Base-by-base conservation (phyloP, 2,329 filamentous ascomycete species). In the Penicillium sp. region DNA sequence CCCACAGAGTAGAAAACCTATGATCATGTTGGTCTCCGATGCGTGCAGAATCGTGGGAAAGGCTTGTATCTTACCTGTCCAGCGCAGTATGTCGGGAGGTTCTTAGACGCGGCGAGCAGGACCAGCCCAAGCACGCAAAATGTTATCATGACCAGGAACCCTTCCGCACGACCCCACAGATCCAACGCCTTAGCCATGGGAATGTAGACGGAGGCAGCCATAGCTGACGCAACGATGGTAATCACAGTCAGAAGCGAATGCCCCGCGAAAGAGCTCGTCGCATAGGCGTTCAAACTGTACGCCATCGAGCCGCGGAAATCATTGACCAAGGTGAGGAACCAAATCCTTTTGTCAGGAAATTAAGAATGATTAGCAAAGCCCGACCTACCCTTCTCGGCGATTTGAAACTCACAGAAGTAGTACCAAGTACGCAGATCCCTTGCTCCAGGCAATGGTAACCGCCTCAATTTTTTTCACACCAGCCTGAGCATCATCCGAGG, bases 111-210 rank as follows among this genome's bases (percentile, higher is more conserved):
- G 6, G 88, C 88, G 76, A 88, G 87, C 72, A 90, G 80, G 60
- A 87, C 76, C 49, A 88, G 73, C 7, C 82, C 81, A 0, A 81
- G 50, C 0, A 80, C 79, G 62, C 78, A 77, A 50, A 81, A 67
- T 2, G 74, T 54, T 0, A 82, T 66, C 73, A 83, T 83, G 36
- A 85, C 37, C 1, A 79, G 60, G 60, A 86, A 82, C 14, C 84
- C 86, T 65, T 87, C 80, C 0, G 85, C 79, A 37, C 87, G 83
- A 22, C 85, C 87, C 80, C 83, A 88, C 35, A 86, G 75, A 70
- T 89, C 84, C 60, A 89, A 74, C 18, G 87, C 75, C 69, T 88
- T 89, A 35, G 86, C 85, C n/a, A 86, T 75, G 0, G 85, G 83
- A 18, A 89, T 79, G 66, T 85, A 86, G 50, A 80, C 75, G 16